Base-by-base conservation (phyloP, 2,329 filamentous ascomycete genomes). In the Paraphoma chrysanthemicola region DNA sequence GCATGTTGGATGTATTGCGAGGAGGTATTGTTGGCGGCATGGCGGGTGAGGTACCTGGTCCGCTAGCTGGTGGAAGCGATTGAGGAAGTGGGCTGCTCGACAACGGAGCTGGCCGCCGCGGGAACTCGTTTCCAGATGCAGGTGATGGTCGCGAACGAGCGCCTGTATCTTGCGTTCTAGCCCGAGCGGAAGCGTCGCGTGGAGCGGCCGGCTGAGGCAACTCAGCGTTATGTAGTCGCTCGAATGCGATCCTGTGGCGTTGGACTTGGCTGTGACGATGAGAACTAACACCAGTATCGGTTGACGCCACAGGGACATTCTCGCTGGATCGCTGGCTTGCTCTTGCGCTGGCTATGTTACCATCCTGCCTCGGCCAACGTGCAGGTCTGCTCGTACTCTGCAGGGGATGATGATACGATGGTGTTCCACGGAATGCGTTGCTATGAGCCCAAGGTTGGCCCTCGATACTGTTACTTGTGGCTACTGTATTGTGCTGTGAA, bases 251-350 rank as follows among this genome's bases (percentile, higher is more conserved):
- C 36, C 63, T 47, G 11, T 67, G 64, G 11, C 50, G 52, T 44
- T 59, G 64, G 16, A 64, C 60, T 51, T 57, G 61, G 9, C 58
- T 54, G n/a, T 31, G 33, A 17, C 36, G 57, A 18, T 16, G 33
- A 14, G 12, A 36, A 29, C 53, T 16, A 16, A 46, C n/a, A 29
- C 51, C 23, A 49, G 51, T 10, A 18, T 36, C 33, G 12, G 47
- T 4, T 50, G 53, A 23, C 16, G 48, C 33, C 9, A 58, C 62
- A 5, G 59, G 63, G 1, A 50, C 56, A 44, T 71, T 69, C 36
- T 72, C 70, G 44, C 68, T 69, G 5, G 64, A 70, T 9, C 61
- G 57, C 47, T 69, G 68, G 6, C 39, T 47, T 12, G 49, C 43
- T 44, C 65, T 52, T 23, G 38, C 41, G 23, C 17, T 42, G 5